These are phyloP conservation scores for Eucalyptus regnans DNA, from an alignment of 345 rosid species.

Conservation along the genomic window DNA sequence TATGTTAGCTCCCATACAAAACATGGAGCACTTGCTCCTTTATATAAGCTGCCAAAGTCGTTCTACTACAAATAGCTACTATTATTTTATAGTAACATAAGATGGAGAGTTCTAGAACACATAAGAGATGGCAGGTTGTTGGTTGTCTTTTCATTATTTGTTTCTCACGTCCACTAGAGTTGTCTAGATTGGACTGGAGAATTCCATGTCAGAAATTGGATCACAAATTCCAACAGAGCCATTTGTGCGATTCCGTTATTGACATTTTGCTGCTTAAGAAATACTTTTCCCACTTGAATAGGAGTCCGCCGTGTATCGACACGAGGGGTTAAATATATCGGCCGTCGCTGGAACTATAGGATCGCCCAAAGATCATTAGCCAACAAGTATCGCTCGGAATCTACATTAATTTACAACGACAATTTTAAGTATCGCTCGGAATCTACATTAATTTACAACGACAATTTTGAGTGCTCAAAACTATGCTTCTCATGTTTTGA, in stretches of 20 bases:
- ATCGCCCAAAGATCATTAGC: neutral
- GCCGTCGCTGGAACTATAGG: neutral
- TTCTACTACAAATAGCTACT: too few species aligned
- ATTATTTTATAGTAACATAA: too few species aligned
- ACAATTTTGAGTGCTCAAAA: neutral
- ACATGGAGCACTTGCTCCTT: too few species aligned
- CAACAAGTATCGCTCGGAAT: neutral
- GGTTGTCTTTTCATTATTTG: too few species aligned
- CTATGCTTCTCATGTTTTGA: neutral
- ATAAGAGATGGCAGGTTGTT: too few species aligned
- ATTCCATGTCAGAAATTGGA: too few species aligned
- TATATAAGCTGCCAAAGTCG: too few species aligned
- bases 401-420: neutral
- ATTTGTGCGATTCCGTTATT: neutral
- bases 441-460: neutral
- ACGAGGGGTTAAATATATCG: neutral
- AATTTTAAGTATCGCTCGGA: neutral
- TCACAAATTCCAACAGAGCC: neutral
- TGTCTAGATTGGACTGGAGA: too few species aligned
- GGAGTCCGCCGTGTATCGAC: neutral
- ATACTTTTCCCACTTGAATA: neutral
- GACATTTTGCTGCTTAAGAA: neutral
- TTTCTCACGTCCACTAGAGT: too few species aligned
- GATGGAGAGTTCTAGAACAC: too few species aligned
- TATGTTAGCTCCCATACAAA: too few species aligned